These are phyloP conservation scores for Epichloe elymi DNA, from an alignment of 2,329 filamentous ascomycete genomes.

Conservation along the genomic window DNA sequence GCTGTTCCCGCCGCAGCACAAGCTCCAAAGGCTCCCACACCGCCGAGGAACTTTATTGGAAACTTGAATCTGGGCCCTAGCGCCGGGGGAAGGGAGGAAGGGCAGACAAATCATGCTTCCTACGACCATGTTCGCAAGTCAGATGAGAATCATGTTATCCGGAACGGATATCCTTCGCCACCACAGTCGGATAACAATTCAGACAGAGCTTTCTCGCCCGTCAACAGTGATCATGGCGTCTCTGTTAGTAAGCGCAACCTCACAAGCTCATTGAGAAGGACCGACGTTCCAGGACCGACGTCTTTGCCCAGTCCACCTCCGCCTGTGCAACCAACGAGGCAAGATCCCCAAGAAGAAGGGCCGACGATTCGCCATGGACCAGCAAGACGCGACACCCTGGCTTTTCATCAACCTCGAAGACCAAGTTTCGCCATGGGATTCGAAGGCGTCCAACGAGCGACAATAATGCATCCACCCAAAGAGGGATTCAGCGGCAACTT, in stretches of 20 bases:
- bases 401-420: conserved; percentile 30
- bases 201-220: conserved; percentile 11
- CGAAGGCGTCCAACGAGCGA: conserved; percentile 10
- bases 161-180: conserved; percentile 23
- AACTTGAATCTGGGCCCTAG: conserved; percentile 25
- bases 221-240: conserved; percentile 6
- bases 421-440: conserved; percentile 33
- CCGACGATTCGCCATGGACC: conserved; percentile 34
- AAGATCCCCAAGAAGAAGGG: conserved; percentile 24
- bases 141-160: not conserved
- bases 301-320: conserved; percentile 29
- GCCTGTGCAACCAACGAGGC: conserved; percentile 23
- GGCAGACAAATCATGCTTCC: not conserved
- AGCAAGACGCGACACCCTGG: conserved; percentile 39
- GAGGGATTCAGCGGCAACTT: conserved; percentile 27
- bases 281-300: conserved; percentile 11
- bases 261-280: conserved; percentile 14
- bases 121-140: not conserved
- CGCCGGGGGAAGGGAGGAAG: not conserved
- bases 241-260: conserved; percentile 12
- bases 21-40: not conserved
- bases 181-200: conserved; percentile 22
- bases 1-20: not conserved
- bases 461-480: conserved; percentile 11
- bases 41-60: conserved; percentile 26